A percentile compares a stretch with the other conserved stretches of the same genome.
These are phyloP conservation scores for Austroboletus niveus DNA, from an alignment of 1,284 basidiomycete species.

Conservation along the genomic window DNA sequence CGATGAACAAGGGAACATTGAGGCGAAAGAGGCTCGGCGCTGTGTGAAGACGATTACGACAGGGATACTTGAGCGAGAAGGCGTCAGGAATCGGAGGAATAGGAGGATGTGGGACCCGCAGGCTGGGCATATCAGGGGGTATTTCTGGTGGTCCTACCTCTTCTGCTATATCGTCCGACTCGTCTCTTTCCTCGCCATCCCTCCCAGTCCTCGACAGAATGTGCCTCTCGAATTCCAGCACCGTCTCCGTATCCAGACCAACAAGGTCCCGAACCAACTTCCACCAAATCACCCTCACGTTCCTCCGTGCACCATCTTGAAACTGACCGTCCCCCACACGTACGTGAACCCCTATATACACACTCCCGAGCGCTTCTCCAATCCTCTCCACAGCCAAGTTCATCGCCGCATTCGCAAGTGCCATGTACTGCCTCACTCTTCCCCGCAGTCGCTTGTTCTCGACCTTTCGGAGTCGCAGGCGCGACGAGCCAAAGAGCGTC, in stretches of 20 bases:
- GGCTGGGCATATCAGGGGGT: conserved; percentile 18
- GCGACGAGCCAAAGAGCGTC: conserved; percentile 66
- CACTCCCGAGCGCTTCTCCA: conserved; percentile 42
- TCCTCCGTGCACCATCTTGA: conserved; percentile 39
- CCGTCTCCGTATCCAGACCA: conserved; percentile 38
- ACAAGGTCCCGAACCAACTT: conserved; percentile 48
- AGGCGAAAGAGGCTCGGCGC: conserved; percentile 38
- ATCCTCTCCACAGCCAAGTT: conserved; percentile 41
- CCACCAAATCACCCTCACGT: conserved; percentile 55
- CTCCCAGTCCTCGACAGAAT: conserved; percentile 1
- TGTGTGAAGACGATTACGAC: conserved; percentile 37
- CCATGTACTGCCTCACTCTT: conserved; percentile 51
- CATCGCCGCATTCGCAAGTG: conserved; percentile 49
- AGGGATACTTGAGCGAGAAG: conserved; percentile 29
- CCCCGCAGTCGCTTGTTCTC: conserved; percentile 42
- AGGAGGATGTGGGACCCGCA: conserved; percentile 18
- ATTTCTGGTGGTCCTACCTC: conserved; percentile 16
- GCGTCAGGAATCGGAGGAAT: conserved; percentile 19
- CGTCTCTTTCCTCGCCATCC: background rate
- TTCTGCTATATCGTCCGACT: conserved; percentile 6
- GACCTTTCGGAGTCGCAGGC: conserved; percentile 48
- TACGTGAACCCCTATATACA: conserved; percentile 63
- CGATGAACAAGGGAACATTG: conserved; percentile 66
- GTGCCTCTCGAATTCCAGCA: conserved; percentile 38
- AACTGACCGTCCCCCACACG: conserved; percentile 69